A percentile compares a stretch with the other conserved stretches of the same genome.
phyloP scores from a whole-genome alignment of 441 rosid species.

The Isatis lusitanica region DNA sequence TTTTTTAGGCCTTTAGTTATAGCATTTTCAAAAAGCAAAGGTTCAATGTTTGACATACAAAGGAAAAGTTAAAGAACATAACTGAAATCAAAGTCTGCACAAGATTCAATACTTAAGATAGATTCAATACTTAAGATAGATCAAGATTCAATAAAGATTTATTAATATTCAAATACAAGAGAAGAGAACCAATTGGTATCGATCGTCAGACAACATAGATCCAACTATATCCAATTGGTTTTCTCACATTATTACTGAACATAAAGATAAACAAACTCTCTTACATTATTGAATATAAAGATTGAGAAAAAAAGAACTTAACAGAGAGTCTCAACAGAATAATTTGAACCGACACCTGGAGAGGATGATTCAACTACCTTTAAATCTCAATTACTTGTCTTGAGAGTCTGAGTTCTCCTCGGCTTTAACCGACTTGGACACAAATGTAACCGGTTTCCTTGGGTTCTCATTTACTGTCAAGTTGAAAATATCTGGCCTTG shows the following conservation, averaged over 20 bases:
- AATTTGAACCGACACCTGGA: not conserved
- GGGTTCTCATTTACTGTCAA: conserved; percentile 73
- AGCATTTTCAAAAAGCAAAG: too few relatives aligned
- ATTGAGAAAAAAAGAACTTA: too few relatives aligned
- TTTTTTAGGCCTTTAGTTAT: too few relatives aligned
- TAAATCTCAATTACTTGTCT: not conserved
- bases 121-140: too few relatives aligned
- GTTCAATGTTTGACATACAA: too few relatives aligned
- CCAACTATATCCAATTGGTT: not conserved
- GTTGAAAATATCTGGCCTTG: conserved; percentile 84
- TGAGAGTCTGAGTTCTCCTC: conserved; percentile 21
- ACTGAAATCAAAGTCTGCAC: too few relatives aligned
- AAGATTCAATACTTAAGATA: too few relatives aligned
- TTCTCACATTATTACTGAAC: conserved; percentile 1
- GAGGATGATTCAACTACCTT: not conserved
- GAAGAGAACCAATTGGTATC: not conserved
- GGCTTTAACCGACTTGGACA: conserved; percentile 39
- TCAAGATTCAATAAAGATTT: too few relatives aligned
- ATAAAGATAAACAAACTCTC: not conserved
- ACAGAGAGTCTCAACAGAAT: too few relatives aligned
- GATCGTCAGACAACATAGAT: not conserved
- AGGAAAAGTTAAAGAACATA: too few relatives aligned
- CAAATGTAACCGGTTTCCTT: conserved; percentile 54
- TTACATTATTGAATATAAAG: too few relatives aligned
- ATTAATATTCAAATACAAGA: too few relatives aligned